Percentiles rank a stretch among this genome's conserved stretches.
phyloP scores from a whole-genome alignment of 2,329 filamentous ascomycete species.

The Calonectria naviculata region DNA sequence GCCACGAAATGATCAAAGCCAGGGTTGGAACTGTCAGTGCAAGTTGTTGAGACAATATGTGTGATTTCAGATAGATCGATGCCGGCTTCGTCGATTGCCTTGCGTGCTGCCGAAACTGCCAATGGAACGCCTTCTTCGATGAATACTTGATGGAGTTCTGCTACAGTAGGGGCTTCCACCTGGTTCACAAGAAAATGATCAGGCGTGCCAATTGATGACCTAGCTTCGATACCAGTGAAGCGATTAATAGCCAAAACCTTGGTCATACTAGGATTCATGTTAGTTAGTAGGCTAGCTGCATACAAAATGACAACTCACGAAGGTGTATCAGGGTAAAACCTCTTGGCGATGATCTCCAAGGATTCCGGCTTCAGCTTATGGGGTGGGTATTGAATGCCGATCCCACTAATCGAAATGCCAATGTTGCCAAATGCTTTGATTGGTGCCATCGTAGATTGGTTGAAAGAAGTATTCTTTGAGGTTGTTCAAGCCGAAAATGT shows the following conservation, averaged over 20 bases:
- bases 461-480: not conserved
- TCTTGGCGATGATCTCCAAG: slow-evolving; percentile 63
- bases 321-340: slow-evolving; percentile 69
- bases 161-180: slow-evolving; percentile 61
- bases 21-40: slow-evolving; percentile 76
- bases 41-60: slow-evolving; percentile 75
- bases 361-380: slow-evolving; percentile 61
- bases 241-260: slow-evolving; percentile 73
- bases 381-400: slow-evolving; percentile 71
- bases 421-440: slow-evolving; percentile 59
- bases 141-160: slow-evolving; percentile 65
- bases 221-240: slow-evolving; percentile 72
- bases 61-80: slow-evolving; percentile 67
- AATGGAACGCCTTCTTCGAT: slow-evolving; percentile 68
- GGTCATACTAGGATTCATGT: slow-evolving; percentile 59
- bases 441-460: slow-evolving; percentile 50
- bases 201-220: slow-evolving; percentile 70
- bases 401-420: slow-evolving; percentile 69
- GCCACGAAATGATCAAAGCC: slow-evolving; percentile 75
- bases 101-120: slow-evolving; percentile 64
- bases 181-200: slow-evolving; percentile 72
- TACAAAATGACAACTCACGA: slow-evolving; percentile 58
- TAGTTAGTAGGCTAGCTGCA: not conserved
- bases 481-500: not conserved
- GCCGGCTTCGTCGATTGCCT: slow-evolving; percentile 66